Percentiles rank a stretch among this genome's conserved stretches.
Evolutionary conservation across 306 rosid genomes (phyloP).

Genomic region (Cyamopsis tetragonoloba): DNA sequence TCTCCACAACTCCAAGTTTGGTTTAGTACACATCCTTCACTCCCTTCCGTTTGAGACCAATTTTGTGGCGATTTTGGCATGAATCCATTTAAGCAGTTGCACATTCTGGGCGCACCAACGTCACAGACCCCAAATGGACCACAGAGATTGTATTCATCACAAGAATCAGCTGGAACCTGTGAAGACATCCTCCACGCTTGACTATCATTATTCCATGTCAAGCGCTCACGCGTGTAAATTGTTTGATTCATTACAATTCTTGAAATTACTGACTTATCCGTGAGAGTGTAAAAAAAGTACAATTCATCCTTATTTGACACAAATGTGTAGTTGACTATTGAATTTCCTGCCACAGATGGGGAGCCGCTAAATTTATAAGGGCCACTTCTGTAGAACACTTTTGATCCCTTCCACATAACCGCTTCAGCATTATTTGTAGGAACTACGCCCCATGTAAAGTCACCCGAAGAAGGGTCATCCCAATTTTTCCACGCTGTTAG

Average conservation of each 20-base stretch:
- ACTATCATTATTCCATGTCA: slow-evolving; percentile 29
- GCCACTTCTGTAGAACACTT: neutral
- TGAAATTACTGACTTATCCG: slow-evolving; percentile 26
- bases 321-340: no score
- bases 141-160: slow-evolving; percentile 44
- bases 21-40: slow-evolving; percentile 14
- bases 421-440: slow-evolving; percentile 8
- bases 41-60: slow-evolving; percentile 39
- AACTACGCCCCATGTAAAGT: slow-evolving; percentile 20
- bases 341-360: no score
- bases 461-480: slow-evolving; percentile 44
- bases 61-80: slow-evolving; percentile 32
- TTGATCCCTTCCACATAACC: slow-evolving; percentile 30
- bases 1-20: neutral
- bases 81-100: slow-evolving; percentile 43
- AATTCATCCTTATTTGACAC: no score
- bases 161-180: slow-evolving; percentile 30
- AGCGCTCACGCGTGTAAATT: neutral
- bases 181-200: slow-evolving; percentile 33
- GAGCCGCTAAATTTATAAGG: slow-evolving; percentile 38
- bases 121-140: slow-evolving; percentile 34
- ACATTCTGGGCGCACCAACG: slow-evolving; percentile 21
- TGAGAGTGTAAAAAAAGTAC: neutral
- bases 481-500: slow-evolving; percentile 39
- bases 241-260: slow-evolving; percentile 36